Evolutionary conservation across 2,329 filamentous ascomycete genomes (phyloP).

Genomic region (Xylariaceae sp.): DNA sequence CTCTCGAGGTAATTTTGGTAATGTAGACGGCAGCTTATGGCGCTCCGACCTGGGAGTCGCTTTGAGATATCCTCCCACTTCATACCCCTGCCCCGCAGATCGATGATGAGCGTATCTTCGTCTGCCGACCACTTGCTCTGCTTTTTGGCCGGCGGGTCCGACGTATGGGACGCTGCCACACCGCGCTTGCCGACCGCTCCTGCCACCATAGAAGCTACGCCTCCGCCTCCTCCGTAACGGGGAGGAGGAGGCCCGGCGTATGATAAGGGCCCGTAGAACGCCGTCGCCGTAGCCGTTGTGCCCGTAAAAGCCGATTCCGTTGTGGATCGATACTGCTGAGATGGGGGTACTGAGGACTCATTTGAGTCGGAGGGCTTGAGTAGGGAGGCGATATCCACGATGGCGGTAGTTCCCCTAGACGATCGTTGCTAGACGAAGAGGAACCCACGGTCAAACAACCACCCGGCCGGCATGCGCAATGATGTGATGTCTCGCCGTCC

Average conservation of each 20-base stretch:
- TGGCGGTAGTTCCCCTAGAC: slow-evolving; percentile 50
- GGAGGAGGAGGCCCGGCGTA: slow-evolving; percentile 23
- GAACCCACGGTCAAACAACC: too few species aligned
- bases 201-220: slow-evolving; percentile 28
- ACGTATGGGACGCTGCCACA: slow-evolving; percentile 46
- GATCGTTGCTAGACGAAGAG: slow-evolving; percentile 30
- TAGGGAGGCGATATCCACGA: slow-evolving; percentile 91
- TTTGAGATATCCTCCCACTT: slow-evolving; percentile 99
- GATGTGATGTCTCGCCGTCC: too few species aligned
- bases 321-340: slow-evolving; percentile 34
- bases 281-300: slow-evolving; percentile 33
- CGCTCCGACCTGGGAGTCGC: slow-evolving; percentile 79
- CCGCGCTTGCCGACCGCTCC: slow-evolving; percentile 39
- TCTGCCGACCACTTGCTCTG: slow-evolving; percentile 96
- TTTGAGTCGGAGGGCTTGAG: slow-evolving; percentile 71
- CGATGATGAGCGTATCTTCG: slow-evolving; percentile 90
- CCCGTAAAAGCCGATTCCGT: slow-evolving; percentile 33
- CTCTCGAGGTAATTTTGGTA: slow-evolving; percentile 97
- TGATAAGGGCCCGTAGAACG: slow-evolving; percentile 23
- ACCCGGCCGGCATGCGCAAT: slow-evolving; percentile 15
- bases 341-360: slow-evolving; percentile 55
- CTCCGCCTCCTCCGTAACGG: slow-evolving; percentile 28
- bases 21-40: slow-evolving; percentile 88
- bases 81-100: slow-evolving; percentile 84
- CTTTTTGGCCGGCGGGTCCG: slow-evolving; percentile 75